Evolutionary conservation across 202 grass and related monocot genomes (phyloP).

Genomic region (Panicum virgatum): DNA sequence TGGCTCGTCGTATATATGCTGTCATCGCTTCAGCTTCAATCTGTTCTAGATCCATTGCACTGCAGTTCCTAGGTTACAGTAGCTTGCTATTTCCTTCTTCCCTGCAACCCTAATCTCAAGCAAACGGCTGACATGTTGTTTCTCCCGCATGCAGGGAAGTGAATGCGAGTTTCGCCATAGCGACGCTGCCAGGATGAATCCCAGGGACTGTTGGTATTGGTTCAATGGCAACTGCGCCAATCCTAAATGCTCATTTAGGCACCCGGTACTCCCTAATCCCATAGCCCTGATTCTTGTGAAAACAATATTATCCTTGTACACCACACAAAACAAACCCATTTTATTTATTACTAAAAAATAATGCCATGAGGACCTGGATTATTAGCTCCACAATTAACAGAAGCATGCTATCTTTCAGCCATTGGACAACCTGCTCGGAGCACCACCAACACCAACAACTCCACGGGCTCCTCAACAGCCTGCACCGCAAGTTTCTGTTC

Average conservation of each 20-base stretch:
- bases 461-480: constrained; percentile 40
- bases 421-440: constrained; percentile 46
- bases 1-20: background rate
- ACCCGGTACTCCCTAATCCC: constrained; percentile 50
- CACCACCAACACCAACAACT: constrained; percentile 30
- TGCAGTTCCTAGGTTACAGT: background rate
- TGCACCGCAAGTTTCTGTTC: constrained; percentile 26
- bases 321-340: background rate
- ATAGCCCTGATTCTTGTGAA: too few relatives aligned
- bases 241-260: constrained; percentile 78
- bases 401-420: constrained; percentile 37
- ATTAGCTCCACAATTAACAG: background rate
- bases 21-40: background rate
- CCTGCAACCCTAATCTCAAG: background rate
- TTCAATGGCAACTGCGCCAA: constrained; percentile 70
- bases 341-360: background rate
- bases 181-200: constrained; percentile 72
- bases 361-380: background rate
- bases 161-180: constrained; percentile 77
- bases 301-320: background rate
- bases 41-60: background rate
- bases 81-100: background rate
- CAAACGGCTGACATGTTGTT: background rate
- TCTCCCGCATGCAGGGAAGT: constrained; percentile 42
- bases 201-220: constrained; percentile 91